A percentile compares a stretch with the other conserved stretches of the same genome.
Evolutionary conservation across 441 rosid genomes (phyloP).

Genomic region (Melastoma candidum): DNA sequence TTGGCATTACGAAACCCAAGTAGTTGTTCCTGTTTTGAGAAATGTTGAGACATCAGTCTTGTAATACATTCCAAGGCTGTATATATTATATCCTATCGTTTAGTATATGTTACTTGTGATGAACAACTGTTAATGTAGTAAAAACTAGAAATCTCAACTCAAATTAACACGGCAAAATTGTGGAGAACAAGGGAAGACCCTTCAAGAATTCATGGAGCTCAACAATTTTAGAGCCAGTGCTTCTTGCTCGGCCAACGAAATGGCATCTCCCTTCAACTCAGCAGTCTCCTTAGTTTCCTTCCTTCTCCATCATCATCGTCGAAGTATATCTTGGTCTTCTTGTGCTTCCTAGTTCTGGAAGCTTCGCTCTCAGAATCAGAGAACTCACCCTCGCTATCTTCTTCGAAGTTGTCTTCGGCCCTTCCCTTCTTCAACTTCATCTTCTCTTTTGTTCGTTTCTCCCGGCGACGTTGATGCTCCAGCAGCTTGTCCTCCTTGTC

Average conservation of each 20-base stretch:
- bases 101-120: too few species aligned
- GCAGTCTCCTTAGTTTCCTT: neutral
- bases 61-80: too few species aligned
- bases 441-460: slow-evolving; percentile 60
- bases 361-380: slow-evolving; percentile 41
- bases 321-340: slow-evolving; percentile 35
- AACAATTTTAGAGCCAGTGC: slow-evolving; percentile 13
- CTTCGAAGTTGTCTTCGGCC: slow-evolving; percentile 30
- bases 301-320: slow-evolving; percentile 24
- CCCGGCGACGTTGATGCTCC: slow-evolving; percentile 59
- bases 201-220: slow-evolving; percentile 9
- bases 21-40: too few species aligned
- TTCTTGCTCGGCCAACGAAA: slow-evolving; percentile 17
- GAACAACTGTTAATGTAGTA: too few species aligned
- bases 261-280: neutral
- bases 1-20: too few species aligned
- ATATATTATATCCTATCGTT: too few species aligned
- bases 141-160: too few species aligned
- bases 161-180: too few species aligned
- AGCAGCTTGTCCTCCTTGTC: slow-evolving; percentile 77
- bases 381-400: slow-evolving; percentile 26
- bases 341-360: slow-evolving; percentile 20
- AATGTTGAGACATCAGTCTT: too few species aligned
- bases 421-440: slow-evolving; percentile 56
- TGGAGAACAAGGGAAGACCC: too few species aligned